Evolutionary conservation across 495 filamentous ascomycete genomes (phyloP).

Genomic region (Rostrohypoxylon terebratum): DNA sequence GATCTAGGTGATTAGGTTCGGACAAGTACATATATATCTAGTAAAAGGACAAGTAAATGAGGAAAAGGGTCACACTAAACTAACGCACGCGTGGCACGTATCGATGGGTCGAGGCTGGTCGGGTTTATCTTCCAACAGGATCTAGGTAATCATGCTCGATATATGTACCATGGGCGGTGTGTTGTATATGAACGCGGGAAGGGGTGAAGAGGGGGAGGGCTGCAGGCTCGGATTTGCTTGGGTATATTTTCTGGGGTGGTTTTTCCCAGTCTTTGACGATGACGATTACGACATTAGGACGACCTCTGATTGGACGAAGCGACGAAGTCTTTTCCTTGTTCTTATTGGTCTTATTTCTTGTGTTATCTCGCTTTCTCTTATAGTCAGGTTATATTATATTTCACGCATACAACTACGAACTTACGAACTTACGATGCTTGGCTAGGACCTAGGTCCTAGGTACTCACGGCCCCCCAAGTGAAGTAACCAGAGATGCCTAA

Average conservation of each 20-base stretch:
- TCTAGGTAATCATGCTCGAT: slow-evolving; percentile 30
- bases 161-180: slow-evolving; percentile 24
- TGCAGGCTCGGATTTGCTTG: slow-evolving; percentile 4
- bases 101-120: slow-evolving; percentile 7
- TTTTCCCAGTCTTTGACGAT: slow-evolving; percentile 20
- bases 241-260: slow-evolving; percentile 13
- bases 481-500: neutral
- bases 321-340: slow-evolving; percentile 30
- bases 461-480: neutral
- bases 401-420: slow-evolving; percentile 1
- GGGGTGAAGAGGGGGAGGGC: neutral
- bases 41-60: neutral
- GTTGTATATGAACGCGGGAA: slow-evolving; percentile 13
- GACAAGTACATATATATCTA: neutral
- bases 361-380: neutral
- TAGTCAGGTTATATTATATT: slow-evolving; percentile 8
- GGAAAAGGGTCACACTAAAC: slow-evolving; percentile 8
- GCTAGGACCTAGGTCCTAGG: too few relatives aligned
- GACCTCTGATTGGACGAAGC: slow-evolving; percentile 39
- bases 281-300: slow-evolving; percentile 37
- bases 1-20: slow-evolving; percentile 18
- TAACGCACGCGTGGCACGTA: slow-evolving; percentile 28
- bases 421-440: neutral
- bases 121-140: slow-evolving; percentile 19
- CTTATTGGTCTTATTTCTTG: slow-evolving; percentile 7